These are phyloP conservation scores for Eutrema yunnanense DNA, from an alignment of 345 rosid genomes.

Conservation along the genomic window DNA sequence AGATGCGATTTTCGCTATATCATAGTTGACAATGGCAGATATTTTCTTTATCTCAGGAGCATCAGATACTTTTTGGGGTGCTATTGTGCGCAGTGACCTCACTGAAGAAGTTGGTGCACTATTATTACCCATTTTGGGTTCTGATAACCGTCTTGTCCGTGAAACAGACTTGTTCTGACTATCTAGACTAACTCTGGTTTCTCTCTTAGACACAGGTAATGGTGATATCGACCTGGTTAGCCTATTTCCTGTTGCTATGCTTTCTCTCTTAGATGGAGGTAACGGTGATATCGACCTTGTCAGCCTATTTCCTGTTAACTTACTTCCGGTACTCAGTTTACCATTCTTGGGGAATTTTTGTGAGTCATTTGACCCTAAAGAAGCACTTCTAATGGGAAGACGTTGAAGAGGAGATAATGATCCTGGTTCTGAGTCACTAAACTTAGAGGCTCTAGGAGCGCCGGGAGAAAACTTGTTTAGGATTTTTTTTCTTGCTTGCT, in stretches of 20 bases:
- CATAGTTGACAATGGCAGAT: conserved; percentile 77
- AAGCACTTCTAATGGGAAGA: conserved; percentile 39
- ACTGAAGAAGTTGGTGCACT: conserved; percentile 39
- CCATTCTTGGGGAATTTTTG: conserved; percentile 48
- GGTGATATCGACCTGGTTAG: conserved; percentile 55
- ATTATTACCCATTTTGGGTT: conserved; percentile 46
- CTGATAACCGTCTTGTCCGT: conserved; percentile 75
- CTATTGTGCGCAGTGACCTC: conserved; percentile 41
- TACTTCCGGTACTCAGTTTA: conserved; percentile 44
- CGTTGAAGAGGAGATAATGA: conserved; percentile 65
- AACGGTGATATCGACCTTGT: conserved; percentile 53
- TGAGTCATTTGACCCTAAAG: conserved; percentile 46
- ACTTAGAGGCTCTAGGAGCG: conserved; percentile 67
- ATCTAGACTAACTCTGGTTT: conserved; percentile 40
- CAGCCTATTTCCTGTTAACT: conserved; percentile 49
- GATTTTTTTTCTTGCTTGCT: conserved; percentile 48
- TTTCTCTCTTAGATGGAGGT: conserved; percentile 53
- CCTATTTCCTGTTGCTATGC: conserved; percentile 42
- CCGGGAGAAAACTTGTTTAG: conserved; percentile 58
- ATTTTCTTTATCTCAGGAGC: conserved; percentile 62
- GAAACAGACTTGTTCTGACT: conserved; percentile 47
- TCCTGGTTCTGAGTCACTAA: conserved; percentile 76
- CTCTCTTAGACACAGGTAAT: conserved; percentile 57
- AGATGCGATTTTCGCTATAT: conserved; percentile 67
- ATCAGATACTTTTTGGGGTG: conserved; percentile 35